phyloP scores from a whole-genome alignment of 257 asterid genomes.

The Knoxia roxburghii region DNA sequence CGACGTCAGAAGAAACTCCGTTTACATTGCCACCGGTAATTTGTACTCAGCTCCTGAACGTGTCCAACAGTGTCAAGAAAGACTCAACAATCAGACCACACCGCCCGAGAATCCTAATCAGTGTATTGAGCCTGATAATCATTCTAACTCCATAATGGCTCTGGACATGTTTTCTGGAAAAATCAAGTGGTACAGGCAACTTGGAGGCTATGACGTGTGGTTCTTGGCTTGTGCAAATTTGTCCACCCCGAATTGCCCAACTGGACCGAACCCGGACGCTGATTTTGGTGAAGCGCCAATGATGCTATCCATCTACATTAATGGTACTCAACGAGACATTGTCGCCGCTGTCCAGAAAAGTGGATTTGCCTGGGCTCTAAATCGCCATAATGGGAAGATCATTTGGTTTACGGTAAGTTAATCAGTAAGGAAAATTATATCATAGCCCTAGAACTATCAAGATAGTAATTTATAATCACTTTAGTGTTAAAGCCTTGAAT shows the following conservation, averaged over 20 bases:
- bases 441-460: too few species aligned
- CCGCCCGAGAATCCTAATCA: conserved; percentile 3
- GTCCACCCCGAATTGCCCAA: conserved; percentile 1
- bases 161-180: background rate
- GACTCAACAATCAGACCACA: conserved; percentile 1
- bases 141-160: background rate
- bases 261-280: conserved; percentile 7
- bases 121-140: conserved; percentile 2
- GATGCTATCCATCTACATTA: background rate
- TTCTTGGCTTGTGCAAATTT: background rate
- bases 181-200: conserved; percentile 2
- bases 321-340: background rate
- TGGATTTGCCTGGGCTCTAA: conserved; percentile 1
- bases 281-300: conserved; percentile 4
- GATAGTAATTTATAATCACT: too few species aligned
- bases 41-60: conserved; percentile 6
- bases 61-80: background rate
- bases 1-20: background rate
- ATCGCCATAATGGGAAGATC: background rate
- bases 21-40: conserved; percentile 3
- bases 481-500: too few species aligned
- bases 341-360: conserved; percentile 4
- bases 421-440: too few species aligned
- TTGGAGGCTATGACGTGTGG: conserved; percentile 2
- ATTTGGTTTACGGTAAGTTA: background rate